Evolutionary conservation across 2,329 filamentous ascomycete species (phyloP).

Genomic region (Pseudocercospora pini-densiflorae): DNA sequence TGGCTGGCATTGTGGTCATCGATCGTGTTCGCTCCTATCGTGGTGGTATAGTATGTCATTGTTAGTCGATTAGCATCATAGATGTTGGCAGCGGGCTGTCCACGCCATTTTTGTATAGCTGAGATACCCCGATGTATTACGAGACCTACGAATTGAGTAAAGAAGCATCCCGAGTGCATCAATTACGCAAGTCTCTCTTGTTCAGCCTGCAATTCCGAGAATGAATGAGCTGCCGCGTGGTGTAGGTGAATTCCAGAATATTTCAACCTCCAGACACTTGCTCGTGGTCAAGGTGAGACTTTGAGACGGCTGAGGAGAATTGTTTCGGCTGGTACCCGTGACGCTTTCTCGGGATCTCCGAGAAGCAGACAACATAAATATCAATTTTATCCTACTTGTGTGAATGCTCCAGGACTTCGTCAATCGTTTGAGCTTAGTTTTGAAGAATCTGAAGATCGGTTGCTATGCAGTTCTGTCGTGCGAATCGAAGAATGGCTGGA

Average conservation of each 20-base stretch:
- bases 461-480: neutral
- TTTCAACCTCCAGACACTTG: no score
- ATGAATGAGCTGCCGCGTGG: neutral
- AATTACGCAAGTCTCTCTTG: neutral
- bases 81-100: constrained; percentile 1
- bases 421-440: neutral
- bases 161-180: neutral
- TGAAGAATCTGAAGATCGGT: neutral
- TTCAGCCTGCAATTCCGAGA: neutral
- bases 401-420: neutral
- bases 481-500: neutral
- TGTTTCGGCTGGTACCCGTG: neutral
- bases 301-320: neutral
- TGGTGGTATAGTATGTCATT: constrained; percentile 10
- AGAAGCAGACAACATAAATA: neutral
- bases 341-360: no score
- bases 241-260: no score
- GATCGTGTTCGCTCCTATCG: neutral
- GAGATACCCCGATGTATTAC: neutral
- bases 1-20: constrained; percentile 12
- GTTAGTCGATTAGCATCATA: neutral
- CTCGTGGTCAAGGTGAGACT: neutral
- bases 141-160: neutral
- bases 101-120: neutral
- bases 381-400: neutral